Evolutionary conservation across 306 rosid genomes (phyloP).

Genomic region (Lotus japonicus): DNA sequence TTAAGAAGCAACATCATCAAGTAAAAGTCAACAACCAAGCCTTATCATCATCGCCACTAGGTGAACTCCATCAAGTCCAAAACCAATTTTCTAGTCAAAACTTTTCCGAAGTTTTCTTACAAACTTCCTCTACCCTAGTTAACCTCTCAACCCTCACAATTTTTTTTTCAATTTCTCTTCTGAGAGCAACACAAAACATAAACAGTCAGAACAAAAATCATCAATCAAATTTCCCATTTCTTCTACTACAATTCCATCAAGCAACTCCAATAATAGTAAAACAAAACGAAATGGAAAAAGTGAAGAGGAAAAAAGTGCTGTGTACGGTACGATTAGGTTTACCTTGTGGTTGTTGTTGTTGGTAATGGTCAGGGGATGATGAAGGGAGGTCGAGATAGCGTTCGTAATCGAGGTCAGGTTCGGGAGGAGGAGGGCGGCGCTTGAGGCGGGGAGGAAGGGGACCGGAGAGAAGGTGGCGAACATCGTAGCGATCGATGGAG

Average conservation of each 20-base stretch:
- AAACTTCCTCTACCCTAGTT: background rate
- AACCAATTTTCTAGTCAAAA: background rate
- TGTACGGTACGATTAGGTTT: background rate
- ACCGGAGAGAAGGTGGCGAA: conserved; percentile 69
- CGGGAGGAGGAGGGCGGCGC: conserved; percentile 45
- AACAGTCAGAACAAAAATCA: background rate
- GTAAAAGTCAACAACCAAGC: background rate
- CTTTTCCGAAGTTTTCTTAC: background rate
- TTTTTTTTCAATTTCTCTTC: background rate
- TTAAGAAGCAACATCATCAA: background rate
- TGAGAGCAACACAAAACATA: background rate
- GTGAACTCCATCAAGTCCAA: background rate
- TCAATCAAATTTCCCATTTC: background rate
- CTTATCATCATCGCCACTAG: background rate
- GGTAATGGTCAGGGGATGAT: conserved; percentile 10
- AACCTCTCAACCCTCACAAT: background rate
- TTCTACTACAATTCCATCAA: background rate
- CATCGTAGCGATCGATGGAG: conserved; percentile 82
- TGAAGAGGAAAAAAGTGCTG: background rate
- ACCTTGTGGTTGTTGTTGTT: conserved; percentile 47
- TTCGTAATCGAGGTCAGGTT: conserved; percentile 49
- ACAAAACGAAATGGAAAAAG: background rate
- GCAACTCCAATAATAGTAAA: background rate
- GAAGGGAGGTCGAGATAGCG: conserved; percentile 77
- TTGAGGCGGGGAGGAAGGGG: conserved; percentile 59